Base-by-base conservation (phyloP, 768 basidiomycete species). In the Tricholoma hemisulphureum region DNA sequence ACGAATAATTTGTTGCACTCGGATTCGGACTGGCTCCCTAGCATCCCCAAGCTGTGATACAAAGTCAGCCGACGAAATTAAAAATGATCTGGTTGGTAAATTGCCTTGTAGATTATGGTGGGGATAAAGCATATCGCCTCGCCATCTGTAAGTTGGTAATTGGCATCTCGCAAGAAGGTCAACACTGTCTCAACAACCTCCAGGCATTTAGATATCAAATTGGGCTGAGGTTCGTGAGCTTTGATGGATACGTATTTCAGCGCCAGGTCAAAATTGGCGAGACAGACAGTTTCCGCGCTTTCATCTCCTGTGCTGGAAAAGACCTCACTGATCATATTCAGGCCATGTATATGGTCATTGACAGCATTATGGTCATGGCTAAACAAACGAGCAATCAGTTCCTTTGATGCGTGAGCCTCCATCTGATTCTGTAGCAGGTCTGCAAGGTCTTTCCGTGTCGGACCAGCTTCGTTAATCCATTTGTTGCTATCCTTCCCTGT, bases 301-400 rank as follows among this genome's bases (percentile, higher is more conserved):
- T 89, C 83, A 28, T 85, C 83, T 24, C 82, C 77, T 16, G 84
- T 81, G 50, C 75, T 75, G 51, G 82, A 70, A 71, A 86, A 95
- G 67, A 93, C 88, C 2, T 95, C 92, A 53, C 85, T 81, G 20
- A 98, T 78, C 50, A 75, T 79, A 6, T 82, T 77, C 53, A 98
- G 72, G 6, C 91, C 96, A n/a, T 78, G 77, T 53, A 96, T 81
- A 65, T 91, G 87, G 69, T 98, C 97, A 64, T 93, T 95, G 61
- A 98, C 88, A 6, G 95, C 93, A 62, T 89, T 92, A 70, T 98
- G 97, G 65, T 97, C 97, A 59, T 90, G 91, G 67, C 96, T 98
- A 77, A 98, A 99, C 26, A 99, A 78, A 26, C 84, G 84, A 4
- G 83, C 72, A 11, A 90, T 71, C 2, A 98, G 73, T 2, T 95